Evolutionary conservation across 73 alveolate genomes (phyloP).

Genomic region (Tetrahymena borealis): DNA sequence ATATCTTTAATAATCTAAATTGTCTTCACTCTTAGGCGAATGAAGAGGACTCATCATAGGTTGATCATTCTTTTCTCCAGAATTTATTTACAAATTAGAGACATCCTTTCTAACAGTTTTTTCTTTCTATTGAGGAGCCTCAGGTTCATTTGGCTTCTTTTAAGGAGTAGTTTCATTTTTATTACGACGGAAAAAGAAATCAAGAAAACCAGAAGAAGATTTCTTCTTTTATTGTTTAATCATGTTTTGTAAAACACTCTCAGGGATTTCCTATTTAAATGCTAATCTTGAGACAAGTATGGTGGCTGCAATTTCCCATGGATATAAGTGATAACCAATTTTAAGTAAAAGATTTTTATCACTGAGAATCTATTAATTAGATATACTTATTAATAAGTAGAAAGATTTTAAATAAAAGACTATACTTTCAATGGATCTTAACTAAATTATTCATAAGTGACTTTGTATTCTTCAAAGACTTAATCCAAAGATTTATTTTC

Average conservation of each 20-base stretch:
- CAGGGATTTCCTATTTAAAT: slow-evolving; percentile 65
- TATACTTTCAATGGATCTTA: slow-evolving; percentile 65
- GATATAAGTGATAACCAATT: slow-evolving; percentile 67
- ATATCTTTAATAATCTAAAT: not conserved
- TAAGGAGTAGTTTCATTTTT: not conserved
- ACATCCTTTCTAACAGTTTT: not conserved
- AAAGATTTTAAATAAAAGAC: not conserved
- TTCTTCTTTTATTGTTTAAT: slow-evolving; percentile 17
- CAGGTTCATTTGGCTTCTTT: not conserved
- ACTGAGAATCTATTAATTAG: slow-evolving; percentile 23
- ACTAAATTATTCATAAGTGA: slow-evolving; percentile 55
- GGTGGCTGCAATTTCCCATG: slow-evolving; percentile 83
- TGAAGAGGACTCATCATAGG: not conserved
- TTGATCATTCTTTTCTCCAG: not conserved
- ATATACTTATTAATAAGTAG: not conserved
- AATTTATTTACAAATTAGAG: not conserved
- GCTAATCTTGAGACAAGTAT: slow-evolving; percentile 76
- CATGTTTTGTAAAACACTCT: slow-evolving; percentile 20
- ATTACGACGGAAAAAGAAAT: not conserved
- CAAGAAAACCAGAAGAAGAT: not conserved
- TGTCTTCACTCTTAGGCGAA: not conserved
- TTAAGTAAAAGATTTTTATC: slow-evolving; percentile 73
- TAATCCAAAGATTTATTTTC: slow-evolving; percentile 43
- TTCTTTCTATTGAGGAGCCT: not conserved
- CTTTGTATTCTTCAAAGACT: slow-evolving; percentile 56